A percentile compares a stretch with the other conserved stretches of the same genome.
These are phyloP conservation scores for Talaromyces adpressus DNA, from an alignment of 495 filamentous ascomycete genomes.

Conservation along the genomic window DNA sequence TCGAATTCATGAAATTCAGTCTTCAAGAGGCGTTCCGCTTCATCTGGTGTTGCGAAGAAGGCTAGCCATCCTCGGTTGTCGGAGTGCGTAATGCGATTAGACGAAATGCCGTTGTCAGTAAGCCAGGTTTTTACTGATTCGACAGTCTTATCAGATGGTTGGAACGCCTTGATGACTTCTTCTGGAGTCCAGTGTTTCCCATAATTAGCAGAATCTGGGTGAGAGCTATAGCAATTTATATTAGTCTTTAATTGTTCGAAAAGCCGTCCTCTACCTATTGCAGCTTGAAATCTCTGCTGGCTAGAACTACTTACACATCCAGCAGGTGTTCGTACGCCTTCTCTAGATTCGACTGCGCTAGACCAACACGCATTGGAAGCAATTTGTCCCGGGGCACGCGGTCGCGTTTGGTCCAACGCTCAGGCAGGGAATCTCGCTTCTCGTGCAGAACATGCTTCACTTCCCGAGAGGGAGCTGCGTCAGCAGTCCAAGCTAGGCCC, in stretches of 20 bases:
- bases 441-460: slow-evolving; percentile 21
- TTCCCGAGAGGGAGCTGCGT: neutral
- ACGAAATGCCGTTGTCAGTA: slow-evolving; percentile 29
- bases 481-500: neutral
- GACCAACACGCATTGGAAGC: slow-evolving; percentile 36
- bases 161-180: slow-evolving; percentile 37
- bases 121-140: slow-evolving; percentile 39
- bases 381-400: slow-evolving; percentile 15
- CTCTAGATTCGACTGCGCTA: slow-evolving; percentile 37
- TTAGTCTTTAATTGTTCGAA: neutral
- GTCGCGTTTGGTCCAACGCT: slow-evolving; percentile 16
- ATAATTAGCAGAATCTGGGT: slow-evolving; percentile 34
- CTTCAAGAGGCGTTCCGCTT: slow-evolving; percentile 43
- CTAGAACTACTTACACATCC: slow-evolving; percentile 19
- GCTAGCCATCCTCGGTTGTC: slow-evolving; percentile 36
- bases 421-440: slow-evolving; percentile 18
- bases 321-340: slow-evolving; percentile 35
- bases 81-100: slow-evolving; percentile 27
- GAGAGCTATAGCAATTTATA: slow-evolving; percentile 14
- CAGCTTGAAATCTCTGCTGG: neutral
- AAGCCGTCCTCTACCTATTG: neutral
- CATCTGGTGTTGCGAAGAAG: slow-evolving; percentile 35
- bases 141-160: slow-evolving; percentile 24
- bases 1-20: slow-evolving; percentile 47
- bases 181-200: slow-evolving; percentile 39